A percentile compares a stretch with the other conserved stretches of the same genome.
These are phyloP conservation scores for Coelastrella sp. DNA, from an alignment of 139 green algal genomes.

Conservation along the genomic window DNA sequence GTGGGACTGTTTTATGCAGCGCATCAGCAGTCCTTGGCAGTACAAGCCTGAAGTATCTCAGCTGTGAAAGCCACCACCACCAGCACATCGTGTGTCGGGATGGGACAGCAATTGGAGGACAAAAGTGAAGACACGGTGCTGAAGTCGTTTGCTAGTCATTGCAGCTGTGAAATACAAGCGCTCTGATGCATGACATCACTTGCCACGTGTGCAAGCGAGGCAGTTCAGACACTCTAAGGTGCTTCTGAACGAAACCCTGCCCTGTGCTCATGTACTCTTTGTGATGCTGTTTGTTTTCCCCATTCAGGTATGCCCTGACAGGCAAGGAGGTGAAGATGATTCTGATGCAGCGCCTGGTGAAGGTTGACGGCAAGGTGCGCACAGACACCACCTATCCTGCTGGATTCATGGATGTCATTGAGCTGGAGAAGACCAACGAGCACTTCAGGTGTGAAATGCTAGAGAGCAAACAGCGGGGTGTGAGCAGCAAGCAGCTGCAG, in stretches of 20 bases:
- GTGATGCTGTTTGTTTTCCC: not conserved
- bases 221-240: no score
- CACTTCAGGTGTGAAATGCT: conserved; percentile 66
- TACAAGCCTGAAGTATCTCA: not conserved
- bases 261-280: not conserved
- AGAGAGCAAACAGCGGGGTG: not conserved
- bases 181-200: no score
- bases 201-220: no score
- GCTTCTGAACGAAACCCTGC: not conserved
- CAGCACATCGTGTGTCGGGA: no score
- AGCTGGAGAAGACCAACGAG: conserved; percentile 97
- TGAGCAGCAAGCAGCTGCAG: not conserved
- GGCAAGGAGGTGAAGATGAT: conserved; percentile 96
- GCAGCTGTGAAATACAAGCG: no score
- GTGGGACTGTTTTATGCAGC: not conserved
- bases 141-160: not conserved
- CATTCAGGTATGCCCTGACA: conserved; percentile 96
- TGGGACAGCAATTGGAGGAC: no score
- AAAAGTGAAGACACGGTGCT: no score
- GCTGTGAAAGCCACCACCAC: not conserved
- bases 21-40: not conserved
- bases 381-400: conserved; percentile 97
- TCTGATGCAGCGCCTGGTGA: conserved; percentile 97
- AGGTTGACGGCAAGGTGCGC: conserved; percentile 97
- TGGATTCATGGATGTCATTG: conserved; percentile 99